phyloP scores from a whole-genome alignment of 257 asterid species.

The Penstemon newberryi region DNA sequence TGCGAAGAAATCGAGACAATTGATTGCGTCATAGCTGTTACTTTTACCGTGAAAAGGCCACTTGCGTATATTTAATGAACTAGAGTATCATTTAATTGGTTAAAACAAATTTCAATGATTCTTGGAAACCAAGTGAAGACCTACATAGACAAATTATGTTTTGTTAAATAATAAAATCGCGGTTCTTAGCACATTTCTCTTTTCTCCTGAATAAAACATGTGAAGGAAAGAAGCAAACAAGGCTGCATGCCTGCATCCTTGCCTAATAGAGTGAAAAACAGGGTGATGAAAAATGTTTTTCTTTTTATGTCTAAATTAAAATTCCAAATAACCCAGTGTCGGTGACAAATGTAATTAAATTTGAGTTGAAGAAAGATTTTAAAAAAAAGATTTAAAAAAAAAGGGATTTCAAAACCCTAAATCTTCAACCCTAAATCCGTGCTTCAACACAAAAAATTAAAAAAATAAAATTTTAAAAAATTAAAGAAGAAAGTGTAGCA shows the following conservation, averaged over 20 bases:
- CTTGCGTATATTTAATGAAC: neutral
- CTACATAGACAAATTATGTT: too few species aligned
- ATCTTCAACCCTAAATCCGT: neutral
- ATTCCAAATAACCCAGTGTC: conserved; percentile 1
- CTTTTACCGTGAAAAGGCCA: neutral
- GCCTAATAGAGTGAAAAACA: neutral
- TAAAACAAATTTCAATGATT: neutral
- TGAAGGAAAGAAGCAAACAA: neutral
- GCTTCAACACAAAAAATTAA: too few species aligned
- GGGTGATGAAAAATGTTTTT: neutral
- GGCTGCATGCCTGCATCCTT: neutral
- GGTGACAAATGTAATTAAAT: neutral
- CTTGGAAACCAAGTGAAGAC: neutral
- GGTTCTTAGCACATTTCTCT: neutral
- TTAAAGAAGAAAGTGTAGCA: neutral
- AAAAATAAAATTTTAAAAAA: neutral
- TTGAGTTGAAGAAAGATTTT: neutral
- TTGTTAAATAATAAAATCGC: neutral
- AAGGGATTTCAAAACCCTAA: neutral
- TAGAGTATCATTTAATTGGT: neutral
- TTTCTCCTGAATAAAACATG: neutral
- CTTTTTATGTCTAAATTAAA: conserved; percentile 1
- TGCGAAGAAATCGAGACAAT: neutral
- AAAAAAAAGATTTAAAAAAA: too few species aligned
- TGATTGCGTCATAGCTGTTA: conserved; percentile 7